phyloP scores from a whole-genome alignment of 1,284 basidiomycete species.

The Austroboletus niveus region DNA sequence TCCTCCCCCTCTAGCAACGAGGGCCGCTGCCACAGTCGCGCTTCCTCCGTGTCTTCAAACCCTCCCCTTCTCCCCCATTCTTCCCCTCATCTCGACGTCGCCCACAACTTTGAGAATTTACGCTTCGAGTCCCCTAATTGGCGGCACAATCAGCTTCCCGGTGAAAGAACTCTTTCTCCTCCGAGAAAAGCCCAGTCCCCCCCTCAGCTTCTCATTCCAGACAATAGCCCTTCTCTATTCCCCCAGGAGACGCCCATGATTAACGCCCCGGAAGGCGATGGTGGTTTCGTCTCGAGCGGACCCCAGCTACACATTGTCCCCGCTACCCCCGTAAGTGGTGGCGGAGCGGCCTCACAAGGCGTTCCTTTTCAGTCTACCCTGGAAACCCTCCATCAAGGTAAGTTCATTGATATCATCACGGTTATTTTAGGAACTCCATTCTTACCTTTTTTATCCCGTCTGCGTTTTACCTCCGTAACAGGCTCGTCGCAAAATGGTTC shows the following conservation, averaged over 20 bases:
- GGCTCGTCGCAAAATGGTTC: conserved; percentile 30
- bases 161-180: conserved; percentile 41
- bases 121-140: conserved; percentile 64
- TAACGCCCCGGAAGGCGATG: conserved; percentile 65
- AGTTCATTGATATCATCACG: conserved; percentile 30
- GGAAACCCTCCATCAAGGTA: conserved; percentile 51
- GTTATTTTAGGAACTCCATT: conserved; percentile 34
- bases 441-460: conserved; percentile 25
- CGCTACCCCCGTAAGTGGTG: conserved; percentile 73
- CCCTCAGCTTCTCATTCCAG: conserved; percentile 67
- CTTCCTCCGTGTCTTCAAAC: conserved; percentile 63
- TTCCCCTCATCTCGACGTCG: conserved; percentile 55
- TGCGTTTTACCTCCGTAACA: conserved; percentile 27
- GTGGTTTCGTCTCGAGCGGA: conserved; percentile 44
- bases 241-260: conserved; percentile 49
- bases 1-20: conserved; percentile 61
- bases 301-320: conserved; percentile 74
- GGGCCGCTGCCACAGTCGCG: conserved; percentile 51
- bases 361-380: conserved; percentile 51
- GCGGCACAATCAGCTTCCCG: conserved; percentile 48
- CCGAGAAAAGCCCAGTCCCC: conserved; percentile 62
- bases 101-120: conserved; percentile 57
- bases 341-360: conserved; percentile 44
- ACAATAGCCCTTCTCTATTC: conserved; percentile 35
- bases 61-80: conserved; percentile 37